phyloP scores from a whole-genome alignment of 2,329 filamentous ascomycete species.

The Cladophialophora chaetospira region DNA sequence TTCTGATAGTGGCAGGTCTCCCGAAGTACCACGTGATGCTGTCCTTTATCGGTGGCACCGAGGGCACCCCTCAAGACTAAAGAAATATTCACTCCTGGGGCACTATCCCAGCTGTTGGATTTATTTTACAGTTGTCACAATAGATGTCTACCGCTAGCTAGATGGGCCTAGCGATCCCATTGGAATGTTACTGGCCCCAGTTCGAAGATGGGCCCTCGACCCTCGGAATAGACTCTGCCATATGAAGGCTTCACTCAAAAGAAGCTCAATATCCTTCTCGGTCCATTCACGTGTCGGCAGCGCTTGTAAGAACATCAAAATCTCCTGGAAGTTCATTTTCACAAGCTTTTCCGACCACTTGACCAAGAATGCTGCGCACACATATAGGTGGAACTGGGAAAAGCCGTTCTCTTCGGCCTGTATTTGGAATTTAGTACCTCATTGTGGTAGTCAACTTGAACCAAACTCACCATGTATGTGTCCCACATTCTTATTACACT shows the following conservation, averaged over 20 bases:
- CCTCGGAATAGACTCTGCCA: slow-evolving; percentile 98
- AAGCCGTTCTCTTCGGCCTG: slow-evolving; percentile 98
- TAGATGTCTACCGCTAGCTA: slow-evolving; percentile 13
- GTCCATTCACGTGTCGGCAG: slow-evolving; percentile 93
- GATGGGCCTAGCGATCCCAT: slow-evolving; percentile 32
- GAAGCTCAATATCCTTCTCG: slow-evolving; percentile 94
- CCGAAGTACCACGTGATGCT: neutral
- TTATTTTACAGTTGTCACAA: too few species aligned
- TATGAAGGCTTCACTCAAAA: slow-evolving; percentile 95
- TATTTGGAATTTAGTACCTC: slow-evolving; percentile 1
- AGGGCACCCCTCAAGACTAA: too few species aligned
- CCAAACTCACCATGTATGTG: slow-evolving; percentile 81
- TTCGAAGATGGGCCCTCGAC: slow-evolving; percentile 80
- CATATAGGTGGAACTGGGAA: slow-evolving; percentile 96
- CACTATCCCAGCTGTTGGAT: too few species aligned
- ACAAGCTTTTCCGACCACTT: slow-evolving; percentile 96
- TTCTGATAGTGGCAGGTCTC: neutral
- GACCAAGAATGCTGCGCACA: slow-evolving; percentile 94
- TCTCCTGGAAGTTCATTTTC: slow-evolving; percentile 89
- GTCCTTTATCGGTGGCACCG: neutral
- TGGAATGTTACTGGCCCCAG: slow-evolving; percentile 29
- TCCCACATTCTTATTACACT: slow-evolving; percentile 99
- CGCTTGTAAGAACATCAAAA: slow-evolving; percentile 99
- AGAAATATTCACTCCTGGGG: too few species aligned
- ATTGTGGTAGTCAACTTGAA: neutral